phyloP scores from a whole-genome alignment of 164 flowering plant species.

The Saururus chinensis region DNA sequence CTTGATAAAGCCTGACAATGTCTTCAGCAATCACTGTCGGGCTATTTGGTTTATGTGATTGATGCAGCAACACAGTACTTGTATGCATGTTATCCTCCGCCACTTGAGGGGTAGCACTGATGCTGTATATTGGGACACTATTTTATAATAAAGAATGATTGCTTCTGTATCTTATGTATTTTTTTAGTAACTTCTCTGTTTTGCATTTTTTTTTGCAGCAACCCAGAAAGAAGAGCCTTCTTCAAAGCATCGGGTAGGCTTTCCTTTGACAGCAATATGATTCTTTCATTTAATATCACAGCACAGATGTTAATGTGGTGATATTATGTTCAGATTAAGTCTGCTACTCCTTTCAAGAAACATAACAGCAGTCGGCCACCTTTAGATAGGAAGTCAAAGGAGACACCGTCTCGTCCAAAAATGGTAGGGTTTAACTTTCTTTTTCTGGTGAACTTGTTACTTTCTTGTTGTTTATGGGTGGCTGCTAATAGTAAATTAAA shows the following conservation, averaged over 20 bases:
- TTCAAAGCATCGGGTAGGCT: slow-evolving; percentile 33
- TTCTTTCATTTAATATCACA: no score
- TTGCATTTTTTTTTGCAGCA: slow-evolving; percentile 20
- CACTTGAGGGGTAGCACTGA: no score
- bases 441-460: neutral
- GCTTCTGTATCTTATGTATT: neutral
- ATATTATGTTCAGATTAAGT: slow-evolving; percentile 27
- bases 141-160: no score
- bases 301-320: neutral
- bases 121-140: neutral
- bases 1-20: no score
- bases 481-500: slow-evolving; percentile 4
- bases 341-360: slow-evolving; percentile 32
- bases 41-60: no score
- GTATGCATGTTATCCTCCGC: no score
- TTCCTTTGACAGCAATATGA: neutral
- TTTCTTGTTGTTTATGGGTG: neutral
- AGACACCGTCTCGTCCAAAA: slow-evolving; percentile 22
- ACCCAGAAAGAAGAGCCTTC: slow-evolving; percentile 22
- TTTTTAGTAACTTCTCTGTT: neutral
- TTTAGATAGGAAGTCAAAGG: slow-evolving; percentile 30
- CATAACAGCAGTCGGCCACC: slow-evolving; percentile 22
- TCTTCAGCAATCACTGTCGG: no score
- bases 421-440: slow-evolving; percentile 25
- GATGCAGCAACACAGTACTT: no score